phyloP scores from a whole-genome alignment of 371 early-diverging fungal genomes.

The Apophysomyces ossiformis region DNA sequence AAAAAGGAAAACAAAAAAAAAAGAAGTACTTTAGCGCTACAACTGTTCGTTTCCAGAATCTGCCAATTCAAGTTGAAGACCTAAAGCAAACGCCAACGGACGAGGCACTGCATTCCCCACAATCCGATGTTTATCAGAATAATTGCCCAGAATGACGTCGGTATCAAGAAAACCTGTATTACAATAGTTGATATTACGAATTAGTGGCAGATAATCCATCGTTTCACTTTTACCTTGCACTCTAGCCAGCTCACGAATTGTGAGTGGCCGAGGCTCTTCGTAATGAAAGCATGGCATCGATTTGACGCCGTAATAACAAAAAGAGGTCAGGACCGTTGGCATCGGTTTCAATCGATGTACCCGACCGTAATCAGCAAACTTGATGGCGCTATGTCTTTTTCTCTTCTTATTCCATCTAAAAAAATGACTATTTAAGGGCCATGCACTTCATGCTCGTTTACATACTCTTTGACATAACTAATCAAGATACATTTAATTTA shows the following conservation, averaged over 20 bases:
- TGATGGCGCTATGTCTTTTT: background rate
- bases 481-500: background rate
- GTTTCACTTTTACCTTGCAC: constrained; percentile 8
- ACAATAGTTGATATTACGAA: background rate
- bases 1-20: too few relatives aligned
- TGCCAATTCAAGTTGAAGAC: constrained; percentile 1
- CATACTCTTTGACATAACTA: background rate
- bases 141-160: constrained; percentile 17
- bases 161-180: constrained; percentile 17
- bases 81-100: constrained; percentile 16
- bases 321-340: background rate
- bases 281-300: constrained; percentile 1
- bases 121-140: constrained; percentile 13
- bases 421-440: background rate
- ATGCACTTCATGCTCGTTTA: background rate
- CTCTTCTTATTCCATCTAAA: background rate
- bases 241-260: constrained; percentile 12
- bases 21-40: too few relatives aligned
- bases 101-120: constrained; percentile 21
- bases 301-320: background rate
- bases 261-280: constrained; percentile 5
- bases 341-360: background rate
- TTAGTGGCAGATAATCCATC: background rate
- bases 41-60: background rate
- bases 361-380: background rate